These are phyloP conservation scores for Solanum hybrid DNA, from an alignment of 305 asterid species.

Conservation along the genomic window DNA sequence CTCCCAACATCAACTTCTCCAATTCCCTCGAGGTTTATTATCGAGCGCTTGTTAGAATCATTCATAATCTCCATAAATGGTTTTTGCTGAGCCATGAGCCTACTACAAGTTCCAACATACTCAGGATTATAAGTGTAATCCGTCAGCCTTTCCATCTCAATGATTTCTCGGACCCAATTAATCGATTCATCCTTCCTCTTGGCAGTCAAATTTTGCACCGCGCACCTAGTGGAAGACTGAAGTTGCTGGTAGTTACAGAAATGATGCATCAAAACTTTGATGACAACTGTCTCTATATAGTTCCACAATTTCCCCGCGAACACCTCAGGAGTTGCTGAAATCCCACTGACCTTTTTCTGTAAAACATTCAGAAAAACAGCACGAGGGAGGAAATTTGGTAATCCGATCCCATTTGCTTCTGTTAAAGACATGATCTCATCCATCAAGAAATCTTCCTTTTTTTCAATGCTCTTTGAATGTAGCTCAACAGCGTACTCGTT, in stretches of 20 bases:
- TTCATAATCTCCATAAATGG: not conserved
- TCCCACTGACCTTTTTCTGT: not conserved
- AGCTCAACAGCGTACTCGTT: conserved; percentile 15
- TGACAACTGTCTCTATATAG: not conserved
- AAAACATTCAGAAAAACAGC: conserved; percentile 8
- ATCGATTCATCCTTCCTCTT: not conserved
- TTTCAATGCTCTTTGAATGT: not conserved
- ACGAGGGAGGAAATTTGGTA: conserved; percentile 20
- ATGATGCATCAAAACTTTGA: not conserved
- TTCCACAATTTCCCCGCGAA: conserved; percentile 1
- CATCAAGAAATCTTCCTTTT: conserved; percentile 4
- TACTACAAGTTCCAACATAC: not conserved
- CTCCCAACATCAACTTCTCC: not conserved
- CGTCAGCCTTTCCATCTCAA: not conserved
- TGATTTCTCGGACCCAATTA: not conserved
- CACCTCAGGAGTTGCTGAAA: not conserved
- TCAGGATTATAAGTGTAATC: conserved; percentile 6
- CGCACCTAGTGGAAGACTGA: not conserved
- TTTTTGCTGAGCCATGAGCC: not conserved
- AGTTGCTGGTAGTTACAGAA: not conserved
- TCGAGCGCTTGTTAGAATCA: not conserved
- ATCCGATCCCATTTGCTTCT: conserved; percentile 7
- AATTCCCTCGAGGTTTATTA: not conserved
- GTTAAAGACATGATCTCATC: conserved; percentile 22
- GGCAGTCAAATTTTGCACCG: not conserved